Percentiles rank a stretch among this genome's conserved stretches.
Evolutionary conservation across 768 basidiomycete species (phyloP).

Genomic region (Rhizopogon vinicolor): DNA sequence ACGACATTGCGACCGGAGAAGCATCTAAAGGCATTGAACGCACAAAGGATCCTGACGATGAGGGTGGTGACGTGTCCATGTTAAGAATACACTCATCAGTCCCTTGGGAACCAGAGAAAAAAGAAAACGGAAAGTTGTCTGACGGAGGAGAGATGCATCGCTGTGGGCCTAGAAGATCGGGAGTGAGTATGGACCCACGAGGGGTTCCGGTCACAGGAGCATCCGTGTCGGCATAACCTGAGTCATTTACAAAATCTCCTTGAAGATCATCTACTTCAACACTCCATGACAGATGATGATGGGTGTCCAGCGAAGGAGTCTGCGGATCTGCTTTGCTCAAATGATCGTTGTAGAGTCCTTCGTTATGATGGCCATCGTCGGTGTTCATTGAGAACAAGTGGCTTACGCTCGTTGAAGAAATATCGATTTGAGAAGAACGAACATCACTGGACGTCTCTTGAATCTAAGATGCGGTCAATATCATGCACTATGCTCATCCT

Average conservation of each 20-base stretch:
- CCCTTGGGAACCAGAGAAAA: slow-evolving; percentile 4
- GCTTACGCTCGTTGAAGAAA: background rate
- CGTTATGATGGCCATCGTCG: background rate
- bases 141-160: slow-evolving; percentile 11
- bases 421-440: background rate
- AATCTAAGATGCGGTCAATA: background rate
- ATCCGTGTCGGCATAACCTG: background rate
- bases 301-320: background rate
- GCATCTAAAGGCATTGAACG: background rate
- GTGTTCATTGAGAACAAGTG: background rate
- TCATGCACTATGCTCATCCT: background rate
- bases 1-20: background rate
- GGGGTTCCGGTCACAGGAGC: background rate
- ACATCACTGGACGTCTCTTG: background rate
- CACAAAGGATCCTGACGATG: background rate
- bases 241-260: background rate
- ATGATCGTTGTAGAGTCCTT: background rate
- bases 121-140: slow-evolving; percentile 14
- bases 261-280: background rate
- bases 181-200: background rate
- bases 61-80: slow-evolving; percentile 20
- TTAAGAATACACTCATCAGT: slow-evolving; percentile 14
- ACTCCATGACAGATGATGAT: background rate
- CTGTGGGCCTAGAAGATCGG: background rate
- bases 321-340: background rate